Evolutionary conservation across 305 asterid genomes (phyloP).

Genomic region (Plantago coronopus): DNA sequence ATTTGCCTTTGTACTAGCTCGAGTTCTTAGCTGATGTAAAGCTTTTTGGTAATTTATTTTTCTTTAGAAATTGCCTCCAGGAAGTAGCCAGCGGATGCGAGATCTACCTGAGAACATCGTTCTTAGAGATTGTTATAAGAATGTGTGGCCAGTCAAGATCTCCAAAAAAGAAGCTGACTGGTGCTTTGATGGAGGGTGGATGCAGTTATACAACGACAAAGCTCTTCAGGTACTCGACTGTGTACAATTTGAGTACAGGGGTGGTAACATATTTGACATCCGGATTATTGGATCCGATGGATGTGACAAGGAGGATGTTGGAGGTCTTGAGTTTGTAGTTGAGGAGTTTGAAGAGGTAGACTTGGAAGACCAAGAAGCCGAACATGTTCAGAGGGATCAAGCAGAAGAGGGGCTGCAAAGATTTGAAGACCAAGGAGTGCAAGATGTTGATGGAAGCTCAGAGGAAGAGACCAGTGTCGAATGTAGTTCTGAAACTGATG

Average conservation of each 20-base stretch:
- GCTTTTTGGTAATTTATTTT: not conserved
- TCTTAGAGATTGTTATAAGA: conserved; percentile 23
- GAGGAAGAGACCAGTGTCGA: not conserved
- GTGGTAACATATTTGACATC: conserved; percentile 15
- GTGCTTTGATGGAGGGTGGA: conserved; percentile 29
- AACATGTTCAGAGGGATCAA: not conserved
- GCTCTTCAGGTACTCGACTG: conserved; percentile 3
- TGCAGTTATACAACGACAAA: conserved; percentile 20
- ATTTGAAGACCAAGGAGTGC: too few species aligned
- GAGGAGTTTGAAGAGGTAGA: conserved; percentile 17
- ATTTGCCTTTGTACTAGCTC: too few species aligned
- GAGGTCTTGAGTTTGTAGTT: not conserved
- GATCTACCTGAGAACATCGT: not conserved
- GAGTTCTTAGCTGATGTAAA: too few species aligned
- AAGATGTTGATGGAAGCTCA: too few species aligned
- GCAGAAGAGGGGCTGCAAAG: too few species aligned
- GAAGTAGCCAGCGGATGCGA: not conserved
- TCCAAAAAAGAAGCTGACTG: not conserved
- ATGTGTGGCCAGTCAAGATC: conserved; percentile 23
- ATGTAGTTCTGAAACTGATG: not conserved
- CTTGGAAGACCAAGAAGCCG: not conserved
- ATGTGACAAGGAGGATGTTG: conserved; percentile 19
- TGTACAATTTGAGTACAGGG: conserved; percentile 13
- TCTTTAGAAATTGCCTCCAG: conserved; percentile 21
- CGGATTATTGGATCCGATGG: conserved; percentile 10